Percentiles rank a stretch among this genome's conserved stretches.
Conservation (phyloP, 345 rosid species). For the Hibiscus syriacus region DNA sequence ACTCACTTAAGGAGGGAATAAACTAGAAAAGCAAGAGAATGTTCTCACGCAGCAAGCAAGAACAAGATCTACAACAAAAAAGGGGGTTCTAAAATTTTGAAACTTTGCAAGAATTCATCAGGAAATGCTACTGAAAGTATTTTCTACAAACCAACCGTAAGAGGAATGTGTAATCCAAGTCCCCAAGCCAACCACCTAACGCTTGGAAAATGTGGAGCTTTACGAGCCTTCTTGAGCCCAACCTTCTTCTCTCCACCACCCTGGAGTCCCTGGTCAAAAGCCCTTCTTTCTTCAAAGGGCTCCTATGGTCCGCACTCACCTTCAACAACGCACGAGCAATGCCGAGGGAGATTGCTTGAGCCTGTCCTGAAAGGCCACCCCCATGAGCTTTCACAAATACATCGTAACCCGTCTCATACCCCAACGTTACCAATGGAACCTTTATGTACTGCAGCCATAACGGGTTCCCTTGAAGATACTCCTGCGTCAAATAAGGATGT, state of each 20-base stretch:
- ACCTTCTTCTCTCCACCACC: constrained; percentile 87
- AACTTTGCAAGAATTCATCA: background rate
- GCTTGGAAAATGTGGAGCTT: constrained; percentile 90
- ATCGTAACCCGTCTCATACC: constrained; percentile 75
- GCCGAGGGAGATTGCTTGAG: constrained; percentile 88
- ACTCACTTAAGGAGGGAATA: background rate
- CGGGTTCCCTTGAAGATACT: constrained; percentile 93
- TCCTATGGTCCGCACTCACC: constrained; percentile 67
- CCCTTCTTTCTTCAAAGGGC: constrained; percentile 69
- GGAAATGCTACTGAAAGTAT: background rate
- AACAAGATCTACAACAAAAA: background rate
- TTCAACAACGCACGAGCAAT: constrained; percentile 83
- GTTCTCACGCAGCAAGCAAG: background rate
- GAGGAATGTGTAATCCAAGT: background rate
- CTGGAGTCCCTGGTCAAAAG: constrained; percentile 83
- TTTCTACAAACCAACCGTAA: background rate
- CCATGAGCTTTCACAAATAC: constrained; percentile 94
- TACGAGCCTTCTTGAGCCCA: constrained; percentile 93
- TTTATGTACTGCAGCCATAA: constrained; percentile 84
- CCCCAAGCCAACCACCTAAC: constrained; percentile 23
- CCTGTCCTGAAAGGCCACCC: constrained; percentile 94
- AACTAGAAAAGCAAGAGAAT: background rate
- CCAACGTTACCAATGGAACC: constrained; percentile 62
- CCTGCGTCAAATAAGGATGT: constrained; percentile 34
- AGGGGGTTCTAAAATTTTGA: background rate